Evolutionary conservation across 768 basidiomycete species (phyloP), one percentile per base, ranked within the genome.

Genomic region (Rhizopogon roseolus): DNA sequence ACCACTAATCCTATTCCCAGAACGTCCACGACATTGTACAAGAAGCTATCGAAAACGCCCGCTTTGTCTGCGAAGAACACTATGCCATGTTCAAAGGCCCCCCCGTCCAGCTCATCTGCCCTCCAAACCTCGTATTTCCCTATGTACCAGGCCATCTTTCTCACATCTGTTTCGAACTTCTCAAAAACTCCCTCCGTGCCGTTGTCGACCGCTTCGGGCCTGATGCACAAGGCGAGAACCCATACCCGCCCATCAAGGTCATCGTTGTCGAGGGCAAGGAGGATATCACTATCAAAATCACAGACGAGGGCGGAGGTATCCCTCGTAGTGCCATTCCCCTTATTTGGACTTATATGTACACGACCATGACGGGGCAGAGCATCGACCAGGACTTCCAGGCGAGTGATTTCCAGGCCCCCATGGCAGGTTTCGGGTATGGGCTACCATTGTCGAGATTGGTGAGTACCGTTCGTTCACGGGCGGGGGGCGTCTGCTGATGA

Each of bases 311-410:
- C 3, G 96, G 96, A 0, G 94, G 96, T 0, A 98, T 98, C 53
- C 82, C 93, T 25, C 71, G 75, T 71, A 87, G 78, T 56, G 91
- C 92, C 0, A 88, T 98, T 14, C 93, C 94, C 7, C 78, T 95
- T 43, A 96, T 99, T 50, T 99, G 97, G 97, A 99, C 96, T 54
- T 98, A 94, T 69, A 96, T 97, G 92, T 93, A 93, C 61, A 93
- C 91, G 49, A 93, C 87, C 11, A 89, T 90, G 90, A 74, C 74
- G 43, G 77, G 80, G 11, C 81, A 86, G 68, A 80, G 77, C 14
- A 80, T 90, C 43, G 88, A 86, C 58, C 82, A 86, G 68, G 82
- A 91, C 57, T 90, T 93, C 60, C 81, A 86, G 58, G 86, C 82
- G 41, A 86, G 82, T 52, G 94, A 98, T 67, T 98, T 98, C 70